Evolutionary conservation across 495 filamentous ascomycete species (phyloP), one percentile per base, ranked within the genome.

Genomic region (Sordaria brevicollis): DNA sequence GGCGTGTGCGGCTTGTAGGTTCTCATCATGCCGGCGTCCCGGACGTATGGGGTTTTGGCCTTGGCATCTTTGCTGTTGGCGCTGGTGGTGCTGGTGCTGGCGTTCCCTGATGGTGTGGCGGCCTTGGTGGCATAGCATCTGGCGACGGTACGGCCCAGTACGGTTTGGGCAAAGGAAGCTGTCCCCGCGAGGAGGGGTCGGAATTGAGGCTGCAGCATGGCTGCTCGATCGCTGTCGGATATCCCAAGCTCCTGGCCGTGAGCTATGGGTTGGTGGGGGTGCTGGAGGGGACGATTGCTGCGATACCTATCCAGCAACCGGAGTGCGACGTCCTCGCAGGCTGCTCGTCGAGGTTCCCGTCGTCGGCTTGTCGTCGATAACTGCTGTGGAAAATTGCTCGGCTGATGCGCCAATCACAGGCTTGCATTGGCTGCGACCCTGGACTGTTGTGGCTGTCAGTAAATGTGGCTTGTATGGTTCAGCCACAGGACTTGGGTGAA

Each of bases 1-100:
- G 95, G 95, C 10, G 96, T 99, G 67, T 92, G 90, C 39, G 95
- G 95, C 79, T 93, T 98, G 77, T 99, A 99, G 41, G 89, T 94
- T 71, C 92, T 88, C 79, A 97, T 77, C 43, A 82, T 76, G 54
- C 86, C 82, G 11, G 81, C 70, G 36, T 82, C 49, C 49, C 49
- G 49, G 49, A 62, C 49, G 49, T 62, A 62, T 11, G 49, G 49
- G 33, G 13, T 31, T 17, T 77, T 74, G 57, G 74, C 67, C 38
- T 74, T 76, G 17, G 66, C 49, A 37, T 33, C 34, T 10, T 33
- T 41, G n/a, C n/a, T n/a, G 7, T 19, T 68, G 17, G 69, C 35
- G 67, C 70, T 65, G 69, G 71, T 35, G 67, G 9, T 17, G 66
- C n/a, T 34, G 65, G 25, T 34, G 68, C 57, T 31, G 65, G 69